Evolutionary conservation across 495 filamentous ascomycete genomes (phyloP).

Genomic region (Hypoxylon crocopeplum): DNA sequence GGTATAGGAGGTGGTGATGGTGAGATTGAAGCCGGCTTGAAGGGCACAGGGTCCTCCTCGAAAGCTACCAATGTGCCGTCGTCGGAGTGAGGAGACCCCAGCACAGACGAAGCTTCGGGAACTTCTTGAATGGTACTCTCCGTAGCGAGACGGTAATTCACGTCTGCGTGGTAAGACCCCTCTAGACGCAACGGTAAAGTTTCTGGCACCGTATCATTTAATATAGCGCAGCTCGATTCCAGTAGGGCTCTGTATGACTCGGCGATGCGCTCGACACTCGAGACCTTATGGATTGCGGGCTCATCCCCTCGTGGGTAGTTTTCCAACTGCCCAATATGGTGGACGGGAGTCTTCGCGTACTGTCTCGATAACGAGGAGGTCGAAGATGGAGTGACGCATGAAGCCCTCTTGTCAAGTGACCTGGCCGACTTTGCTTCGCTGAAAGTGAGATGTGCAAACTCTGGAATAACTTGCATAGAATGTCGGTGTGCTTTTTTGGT

Average conservation of each 20-base stretch:
- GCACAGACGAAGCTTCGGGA: slow-evolving; percentile 15
- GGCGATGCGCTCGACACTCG: slow-evolving; percentile 53
- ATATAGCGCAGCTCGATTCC: slow-evolving; percentile 39
- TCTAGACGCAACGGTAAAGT: slow-evolving; percentile 31
- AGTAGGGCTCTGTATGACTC: slow-evolving; percentile 54
- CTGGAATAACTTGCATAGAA: slow-evolving; percentile 45
- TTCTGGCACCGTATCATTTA: slow-evolving; percentile 27
- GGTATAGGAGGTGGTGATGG: slow-evolving; percentile 35
- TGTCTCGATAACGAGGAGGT: slow-evolving; percentile 37
- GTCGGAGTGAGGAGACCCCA: slow-evolving; percentile 46
- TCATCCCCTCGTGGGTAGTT: slow-evolving; percentile 34
- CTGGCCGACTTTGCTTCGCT: slow-evolving; percentile 30
- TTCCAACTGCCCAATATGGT: slow-evolving; percentile 51
- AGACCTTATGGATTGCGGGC: slow-evolving; percentile 32
- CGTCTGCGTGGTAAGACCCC: neutral
- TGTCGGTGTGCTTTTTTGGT: slow-evolving; percentile 21
- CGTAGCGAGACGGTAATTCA: slow-evolving; percentile 3
- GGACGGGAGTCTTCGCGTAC: slow-evolving; percentile 54
- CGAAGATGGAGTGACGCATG: slow-evolving; percentile 24
- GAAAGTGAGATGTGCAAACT: slow-evolving; percentile 47
- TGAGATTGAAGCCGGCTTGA: slow-evolving; percentile 47
- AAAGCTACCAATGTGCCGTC: slow-evolving; percentile 53
- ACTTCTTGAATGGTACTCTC: slow-evolving; percentile 21
- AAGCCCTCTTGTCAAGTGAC: slow-evolving; percentile 28
- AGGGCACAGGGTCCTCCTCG: slow-evolving; percentile 50